phyloP scores from a whole-genome alignment of 345 rosid genomes.

The Cardamine occulta region DNA sequence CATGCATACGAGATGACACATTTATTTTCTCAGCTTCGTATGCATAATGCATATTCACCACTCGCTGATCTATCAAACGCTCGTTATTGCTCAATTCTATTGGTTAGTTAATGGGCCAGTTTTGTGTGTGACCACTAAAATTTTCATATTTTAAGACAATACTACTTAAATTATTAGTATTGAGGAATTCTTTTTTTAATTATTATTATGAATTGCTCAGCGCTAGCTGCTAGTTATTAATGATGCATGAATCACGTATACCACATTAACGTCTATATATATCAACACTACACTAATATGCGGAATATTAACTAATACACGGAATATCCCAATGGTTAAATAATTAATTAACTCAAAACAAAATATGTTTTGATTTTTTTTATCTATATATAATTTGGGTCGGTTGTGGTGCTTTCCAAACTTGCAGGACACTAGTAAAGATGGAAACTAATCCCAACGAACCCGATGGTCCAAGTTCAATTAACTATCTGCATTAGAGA shows the following conservation, averaged over 20 bases:
- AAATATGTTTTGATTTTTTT: constrained; percentile 12
- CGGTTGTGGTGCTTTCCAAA: constrained; percentile 42
- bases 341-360: neutral
- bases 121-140: constrained; percentile 13
- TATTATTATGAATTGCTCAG: constrained; percentile 1
- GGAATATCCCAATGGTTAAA: constrained; percentile 13
- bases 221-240: neutral
- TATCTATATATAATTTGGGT: constrained; percentile 18
- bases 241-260: constrained; percentile 30
- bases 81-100: no score
- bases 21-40: neutral
- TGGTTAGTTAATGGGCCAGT: constrained; percentile 3
- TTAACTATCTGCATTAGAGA: constrained; percentile 25
- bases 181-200: neutral
- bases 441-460: constrained; percentile 23
- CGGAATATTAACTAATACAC: neutral
- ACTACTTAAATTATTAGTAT: neutral
- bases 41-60: constrained; percentile 24
- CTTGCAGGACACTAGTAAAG: constrained; percentile 32
- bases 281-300: constrained; percentile 5
- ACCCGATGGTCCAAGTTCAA: constrained; percentile 39
- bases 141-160: neutral
- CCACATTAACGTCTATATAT: neutral
- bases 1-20: constrained; percentile 18
- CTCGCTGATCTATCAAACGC: neutral